phyloP scores from a whole-genome alignment of 805 yeast species.

The Yamadazyma akitaensis region DNA sequence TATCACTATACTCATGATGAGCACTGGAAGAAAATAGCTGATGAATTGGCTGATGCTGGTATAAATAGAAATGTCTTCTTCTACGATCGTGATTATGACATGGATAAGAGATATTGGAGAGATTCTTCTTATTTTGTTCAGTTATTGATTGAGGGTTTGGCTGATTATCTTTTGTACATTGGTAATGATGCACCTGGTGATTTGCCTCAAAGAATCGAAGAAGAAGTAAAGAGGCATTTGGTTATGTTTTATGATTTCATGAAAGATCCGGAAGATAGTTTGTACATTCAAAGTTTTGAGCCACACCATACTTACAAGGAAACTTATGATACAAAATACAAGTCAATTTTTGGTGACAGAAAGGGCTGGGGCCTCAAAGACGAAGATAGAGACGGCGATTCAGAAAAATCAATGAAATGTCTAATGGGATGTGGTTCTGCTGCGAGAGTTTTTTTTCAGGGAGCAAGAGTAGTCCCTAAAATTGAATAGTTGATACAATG shows the following conservation, averaged over 20 bases:
- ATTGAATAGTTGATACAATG: slow-evolving; percentile 13
- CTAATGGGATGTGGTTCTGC: slow-evolving; percentile 66
- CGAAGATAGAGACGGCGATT: slow-evolving; percentile 50
- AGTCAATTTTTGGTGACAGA: slow-evolving; percentile 51
- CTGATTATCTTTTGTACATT: slow-evolving; percentile 56
- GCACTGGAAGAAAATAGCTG: slow-evolving; percentile 47
- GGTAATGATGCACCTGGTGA: slow-evolving; percentile 39
- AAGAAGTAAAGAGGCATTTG: slow-evolving; percentile 52
- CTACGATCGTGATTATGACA: slow-evolving; percentile 61
- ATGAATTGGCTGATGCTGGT: slow-evolving; percentile 54
- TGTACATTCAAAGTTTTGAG: slow-evolving; percentile 58
- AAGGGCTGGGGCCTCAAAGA: slow-evolving; percentile 48
- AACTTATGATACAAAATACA: slow-evolving; percentile 47
- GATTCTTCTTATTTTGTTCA: slow-evolving; percentile 64
- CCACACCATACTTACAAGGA: slow-evolving; percentile 51
- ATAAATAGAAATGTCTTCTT: slow-evolving; percentile 53
- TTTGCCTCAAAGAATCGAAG: slow-evolving; percentile 33
- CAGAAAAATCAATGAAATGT: slow-evolving; percentile 40
- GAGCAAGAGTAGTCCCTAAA: slow-evolving; percentile 50
- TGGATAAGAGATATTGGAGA: slow-evolving; percentile 57
- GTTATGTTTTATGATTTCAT: slow-evolving; percentile 54
- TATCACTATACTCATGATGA: slow-evolving; percentile 49
- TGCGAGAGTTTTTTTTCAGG: slow-evolving; percentile 66
- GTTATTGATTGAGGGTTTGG: slow-evolving; percentile 62
- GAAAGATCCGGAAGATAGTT: slow-evolving; percentile 55